phyloP scores from a whole-genome alignment of 2,329 filamentous ascomycete species.

The Dendrostoma leiphaemia region DNA sequence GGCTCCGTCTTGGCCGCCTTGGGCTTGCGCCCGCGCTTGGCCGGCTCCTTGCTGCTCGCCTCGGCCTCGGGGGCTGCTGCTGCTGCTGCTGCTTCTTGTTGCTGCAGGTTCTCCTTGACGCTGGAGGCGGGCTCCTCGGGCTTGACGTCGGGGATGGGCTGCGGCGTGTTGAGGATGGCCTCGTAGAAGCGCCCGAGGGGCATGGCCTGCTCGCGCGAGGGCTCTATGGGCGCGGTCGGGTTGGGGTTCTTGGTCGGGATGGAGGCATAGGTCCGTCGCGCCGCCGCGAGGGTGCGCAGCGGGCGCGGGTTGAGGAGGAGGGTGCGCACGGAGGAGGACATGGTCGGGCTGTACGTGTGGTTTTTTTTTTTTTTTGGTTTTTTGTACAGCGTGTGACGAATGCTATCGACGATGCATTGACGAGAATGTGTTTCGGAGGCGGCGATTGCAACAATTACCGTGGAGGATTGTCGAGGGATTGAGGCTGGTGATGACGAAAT shows the following conservation, averaged over 20 bases:
- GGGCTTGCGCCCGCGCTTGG: slow-evolving; percentile 23
- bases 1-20: slow-evolving; percentile 17
- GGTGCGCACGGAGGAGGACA: slow-evolving; percentile 13
- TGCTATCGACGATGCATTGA: not conserved
- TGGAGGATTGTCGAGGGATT: no score
- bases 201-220: slow-evolving; percentile 37
- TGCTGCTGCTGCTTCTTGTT: not conserved
- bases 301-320: slow-evolving; percentile 31
- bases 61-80: slow-evolving; percentile 8
- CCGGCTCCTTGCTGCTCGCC: slow-evolving; percentile 20
- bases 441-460: no score
- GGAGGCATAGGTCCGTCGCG: slow-evolving; percentile 26
- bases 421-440: no score
- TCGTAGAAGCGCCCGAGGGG: slow-evolving; percentile 61
- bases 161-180: slow-evolving; percentile 48
- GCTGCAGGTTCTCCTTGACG: slow-evolving; percentile 25
- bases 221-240: slow-evolving; percentile 26
- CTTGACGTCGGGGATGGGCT: slow-evolving; percentile 39
- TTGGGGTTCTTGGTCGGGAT: slow-evolving; percentile 27
- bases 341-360: not conserved
- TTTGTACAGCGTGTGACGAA: not conserved
- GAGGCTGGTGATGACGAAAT: no score
- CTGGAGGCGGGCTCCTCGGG: slow-evolving; percentile 42
- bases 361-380: no score
- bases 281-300: slow-evolving; percentile 20